Conservation (phyloP, 805 yeast genomes). For the Wickerhamomyces alni region DNA sequence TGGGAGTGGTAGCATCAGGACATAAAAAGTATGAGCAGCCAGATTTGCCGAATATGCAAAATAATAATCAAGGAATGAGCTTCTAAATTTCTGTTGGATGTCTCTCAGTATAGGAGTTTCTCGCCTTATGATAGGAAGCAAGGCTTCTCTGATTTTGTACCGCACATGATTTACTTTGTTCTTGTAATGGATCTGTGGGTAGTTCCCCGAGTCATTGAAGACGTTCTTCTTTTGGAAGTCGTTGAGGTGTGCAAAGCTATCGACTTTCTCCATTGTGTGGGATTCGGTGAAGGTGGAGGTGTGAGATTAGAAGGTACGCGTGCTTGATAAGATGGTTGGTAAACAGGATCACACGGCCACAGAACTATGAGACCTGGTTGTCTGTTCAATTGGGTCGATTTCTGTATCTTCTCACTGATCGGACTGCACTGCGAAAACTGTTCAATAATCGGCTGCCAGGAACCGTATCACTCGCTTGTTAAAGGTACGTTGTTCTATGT, state of each 20-base stretch:
- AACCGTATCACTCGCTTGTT: no score
- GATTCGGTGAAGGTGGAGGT: neutral
- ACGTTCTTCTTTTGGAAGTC: slow-evolving; percentile 19
- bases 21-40: slow-evolving; percentile 93
- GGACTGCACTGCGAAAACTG: no score
- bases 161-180: slow-evolving; percentile 49
- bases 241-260: slow-evolving; percentile 21
- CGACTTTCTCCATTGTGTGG: slow-evolving; percentile 1
- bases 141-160: slow-evolving; percentile 42
- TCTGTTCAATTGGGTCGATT: no score
- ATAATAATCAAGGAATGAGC: slow-evolving; percentile 54
- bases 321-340: no score
- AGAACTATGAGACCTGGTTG: no score
- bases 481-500: no score
- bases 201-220: slow-evolving; percentile 67
- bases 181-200: slow-evolving; percentile 60
- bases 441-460: no score
- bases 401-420: no score
- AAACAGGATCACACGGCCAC: no score
- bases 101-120: slow-evolving; percentile 59
- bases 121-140: slow-evolving; percentile 50
- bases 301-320: no score
- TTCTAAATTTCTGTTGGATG: slow-evolving; percentile 49
- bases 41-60: slow-evolving; percentile 85
- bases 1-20: slow-evolving; percentile 79